phyloP scores from a whole-genome alignment of 192 early-diverging fungal species.

The Funneliformis mosseae region DNA sequence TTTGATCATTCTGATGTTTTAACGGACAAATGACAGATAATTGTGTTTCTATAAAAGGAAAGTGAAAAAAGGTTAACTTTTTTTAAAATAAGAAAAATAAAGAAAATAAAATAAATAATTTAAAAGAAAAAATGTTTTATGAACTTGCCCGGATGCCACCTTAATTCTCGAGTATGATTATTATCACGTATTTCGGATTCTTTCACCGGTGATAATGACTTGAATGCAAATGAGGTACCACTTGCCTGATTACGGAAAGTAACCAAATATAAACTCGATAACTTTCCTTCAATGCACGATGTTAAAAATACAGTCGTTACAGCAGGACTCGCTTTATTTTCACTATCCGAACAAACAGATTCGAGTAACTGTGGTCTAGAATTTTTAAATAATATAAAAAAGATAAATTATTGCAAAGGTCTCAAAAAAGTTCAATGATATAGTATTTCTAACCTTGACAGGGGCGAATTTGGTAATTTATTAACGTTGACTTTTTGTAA shows the following conservation, averaged over 20 bases:
- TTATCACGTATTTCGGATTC: neutral
- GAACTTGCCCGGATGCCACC: constrained; percentile 8
- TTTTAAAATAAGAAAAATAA: neutral
- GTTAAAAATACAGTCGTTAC: constrained; percentile 6
- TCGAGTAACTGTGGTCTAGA: constrained; percentile 25
- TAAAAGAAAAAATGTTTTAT: neutral
- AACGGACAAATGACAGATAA: constrained; percentile 45
- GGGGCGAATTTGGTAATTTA: neutral
- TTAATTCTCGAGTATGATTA: neutral
- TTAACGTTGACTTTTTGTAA: neutral
- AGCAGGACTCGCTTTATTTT: neutral
- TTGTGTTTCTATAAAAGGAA: constrained; percentile 23
- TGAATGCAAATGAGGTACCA: constrained; percentile 17
- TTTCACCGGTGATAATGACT: neutral
- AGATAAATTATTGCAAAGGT: neutral
- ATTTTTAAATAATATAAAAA: neutral
- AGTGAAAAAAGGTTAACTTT: neutral
- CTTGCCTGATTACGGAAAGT: constrained; percentile 9
- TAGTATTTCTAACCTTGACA: constrained; percentile 1
- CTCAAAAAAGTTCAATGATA: neutral
- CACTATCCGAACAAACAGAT: neutral
- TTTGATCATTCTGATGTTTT: constrained; percentile 22
- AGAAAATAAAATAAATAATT: neutral
- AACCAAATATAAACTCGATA: constrained; percentile 19
- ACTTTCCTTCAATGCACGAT: constrained; percentile 6